Base-by-base conservation (phyloP, 2,329 filamentous ascomycete genomes). In the Parastagonospora avenae region DNA sequence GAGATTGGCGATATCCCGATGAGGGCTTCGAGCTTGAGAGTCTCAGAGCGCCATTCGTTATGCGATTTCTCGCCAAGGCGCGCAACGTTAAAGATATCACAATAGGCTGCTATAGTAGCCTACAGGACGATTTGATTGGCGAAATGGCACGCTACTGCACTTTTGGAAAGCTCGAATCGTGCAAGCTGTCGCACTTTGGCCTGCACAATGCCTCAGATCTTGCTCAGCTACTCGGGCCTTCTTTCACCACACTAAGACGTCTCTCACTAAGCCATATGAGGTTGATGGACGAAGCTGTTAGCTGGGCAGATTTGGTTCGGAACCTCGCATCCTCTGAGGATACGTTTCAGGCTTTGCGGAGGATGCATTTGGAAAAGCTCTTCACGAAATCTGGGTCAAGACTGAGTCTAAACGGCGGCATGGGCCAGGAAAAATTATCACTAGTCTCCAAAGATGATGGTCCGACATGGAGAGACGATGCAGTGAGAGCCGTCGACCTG, bases 1-100 rank as follows among this genome's bases (percentile, higher is more conserved):
- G 68, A 9, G 68, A 70, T 38, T 66, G 66, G 60, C 55, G 68
- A n/a, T 39, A 47, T 12, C 58, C 54, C 0, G 62, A 68, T 11
- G 46, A 50, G 1, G 65, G 67, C 0, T 69, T 70, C 19, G 58
- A 62, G 32, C 54, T 65, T 8, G 55, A 58, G 9, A 31, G 15
- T 2, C 44, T 48, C 1, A 59, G 55, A 14, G 46, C 57, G 1
- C 62, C 68, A 1, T 70, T 71, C 38, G 50, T 64, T 1, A 61
- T 71, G 4, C 59, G 67, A 1, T 68, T 70, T 29, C 55, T 71
- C 0, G 54, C 61, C 1, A 70, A 66, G 30, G 60, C 55, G 16
- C 46, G 10, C 1, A 62, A 60, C 10, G 30, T 71, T 8, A 38
- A 36, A 1, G 8, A 30, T 0, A 28, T 70, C 9, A 57, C 57